These are phyloP conservation scores for Arthrobotrys musiformis DNA, from an alignment of 2,329 filamentous ascomycete species.

Conservation along the genomic window DNA sequence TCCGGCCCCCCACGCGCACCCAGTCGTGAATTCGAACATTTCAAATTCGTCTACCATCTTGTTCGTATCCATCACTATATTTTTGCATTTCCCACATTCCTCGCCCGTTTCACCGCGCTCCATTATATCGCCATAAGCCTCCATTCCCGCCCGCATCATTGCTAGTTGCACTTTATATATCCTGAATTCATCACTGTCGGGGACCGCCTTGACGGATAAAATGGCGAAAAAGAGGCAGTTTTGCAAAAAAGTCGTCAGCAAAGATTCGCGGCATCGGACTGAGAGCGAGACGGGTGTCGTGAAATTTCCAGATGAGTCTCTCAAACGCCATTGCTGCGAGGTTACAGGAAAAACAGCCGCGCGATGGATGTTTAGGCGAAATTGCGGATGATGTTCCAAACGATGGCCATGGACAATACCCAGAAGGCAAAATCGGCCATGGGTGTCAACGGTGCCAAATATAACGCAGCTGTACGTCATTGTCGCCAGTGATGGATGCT, in stretches of 20 bases:
- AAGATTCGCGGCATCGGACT: slow-evolving; percentile 39
- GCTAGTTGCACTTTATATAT: slow-evolving; percentile 36
- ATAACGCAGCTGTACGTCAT: slow-evolving; percentile 48
- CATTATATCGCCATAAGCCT: slow-evolving; percentile 29
- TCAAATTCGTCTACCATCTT: slow-evolving; percentile 23
- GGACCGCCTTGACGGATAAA: slow-evolving; percentile 38
- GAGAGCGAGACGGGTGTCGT: slow-evolving; percentile 40
- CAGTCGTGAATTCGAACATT: slow-evolving; percentile 24
- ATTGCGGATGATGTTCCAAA: slow-evolving; percentile 51
- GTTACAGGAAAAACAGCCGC: slow-evolving; percentile 31
- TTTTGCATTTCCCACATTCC: slow-evolving; percentile 38
- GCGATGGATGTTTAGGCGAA: slow-evolving; percentile 47
- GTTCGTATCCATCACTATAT: slow-evolving; percentile 20
- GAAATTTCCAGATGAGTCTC: slow-evolving; percentile 46
- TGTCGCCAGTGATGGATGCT: slow-evolving; percentile 22
- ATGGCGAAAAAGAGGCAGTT: slow-evolving; percentile 11
- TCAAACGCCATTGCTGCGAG: slow-evolving; percentile 15
- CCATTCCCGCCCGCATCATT: slow-evolving; percentile 34
- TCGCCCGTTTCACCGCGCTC: slow-evolving; percentile 43
- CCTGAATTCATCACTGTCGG: slow-evolving; percentile 50
- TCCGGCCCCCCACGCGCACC: slow-evolving; percentile 28
- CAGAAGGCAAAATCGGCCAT: background rate
- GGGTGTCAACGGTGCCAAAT: slow-evolving; percentile 22
- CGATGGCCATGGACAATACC: slow-evolving; percentile 3
- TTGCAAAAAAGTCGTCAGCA: background rate